Base-by-base conservation (phyloP, 1,284 basidiomycete genomes). In the Prillingera fragicola region DNA sequence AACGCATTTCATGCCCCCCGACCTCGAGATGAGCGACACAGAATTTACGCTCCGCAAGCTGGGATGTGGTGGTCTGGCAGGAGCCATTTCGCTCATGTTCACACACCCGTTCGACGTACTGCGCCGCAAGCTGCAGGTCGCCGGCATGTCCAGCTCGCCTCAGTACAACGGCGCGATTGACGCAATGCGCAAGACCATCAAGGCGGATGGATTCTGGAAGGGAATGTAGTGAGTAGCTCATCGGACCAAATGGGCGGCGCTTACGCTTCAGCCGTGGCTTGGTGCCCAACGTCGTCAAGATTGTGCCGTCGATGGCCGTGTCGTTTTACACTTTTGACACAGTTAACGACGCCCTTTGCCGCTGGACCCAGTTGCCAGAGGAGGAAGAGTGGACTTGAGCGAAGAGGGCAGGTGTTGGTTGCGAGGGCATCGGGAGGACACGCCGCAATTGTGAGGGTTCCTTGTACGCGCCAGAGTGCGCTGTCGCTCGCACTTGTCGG, bases 61-160 rank as follows among this genome's bases (percentile, higher is more conserved):
- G n/a, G 54, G 51, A 0, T 76, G 75, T 45, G 77, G 77, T 10
- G 76, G 73, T 0, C 48, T 75, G 5, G 76, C 77, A 0, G 77
- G 77, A 2, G 71, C 83, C 17, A 84, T 95, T 57, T 89, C 87
- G 23, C 88, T 97, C 68, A 89, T 90, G 26, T 72, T 96, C 58
- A 97, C 94, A 7, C 96, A 95, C 65, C 94, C 94, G 1, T 86
- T 96, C 60, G 94, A 98, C 67, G 89, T 97, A 1, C 71, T 97
- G 41, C 77, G 94, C 32, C 77, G 94, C 38, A 90, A 95, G 73
- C 91, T 98, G 85, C 94, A 98, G 69, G 65, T 69, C 9, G 81
- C 83, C 2, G 94, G 92, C 1, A 84, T 96, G 83, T 72, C 44
- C 60, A 83, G 47, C 77, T 79, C 32, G 71, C 80, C 60, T 52